Base-by-base conservation (phyloP, 805 yeast species). In the Candida wancherniae region DNA sequence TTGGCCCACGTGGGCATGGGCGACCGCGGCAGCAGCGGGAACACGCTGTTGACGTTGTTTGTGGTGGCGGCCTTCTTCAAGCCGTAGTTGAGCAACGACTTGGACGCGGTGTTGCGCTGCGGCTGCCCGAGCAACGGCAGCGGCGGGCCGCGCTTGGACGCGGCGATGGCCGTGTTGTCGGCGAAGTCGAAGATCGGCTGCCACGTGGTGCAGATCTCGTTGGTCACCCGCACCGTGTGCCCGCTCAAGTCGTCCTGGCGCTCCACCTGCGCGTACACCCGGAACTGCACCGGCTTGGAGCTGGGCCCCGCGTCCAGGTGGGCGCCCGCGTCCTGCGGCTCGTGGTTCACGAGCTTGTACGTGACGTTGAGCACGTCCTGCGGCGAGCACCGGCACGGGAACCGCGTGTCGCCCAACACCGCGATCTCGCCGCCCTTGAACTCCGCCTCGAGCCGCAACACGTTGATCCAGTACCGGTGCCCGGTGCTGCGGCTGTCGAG, bases 171-270 rank as follows among this genome's bases (percentile, higher is more conserved):
- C 9, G 19, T 6, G 6, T 8, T 7, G 13, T 7, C 31, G 6
- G 55, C 53, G 51, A 40, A 53, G 32, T 60, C 71, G 22, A 65
- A 44, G 25, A 46, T 44, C 3, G 73, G 71, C 7, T 59, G 37
- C 71, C 70, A 63, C 25, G 48, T 45, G 4, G 69, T 63, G 10
- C 53, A 40, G 16, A 65, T 61, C 13, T 39, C 39, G 35, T 48
- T 48, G 28, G 63, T 57, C 13, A 53, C 26, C 17, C 39, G 42
- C n/a, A 36, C 37, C 31, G 15, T 38, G 2, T 24, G 26, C 5
- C 34, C 36, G 6, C 29, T 21, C 2, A 10, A 27, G 2, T 29
- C 26, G 23, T 36, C 29, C 24, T 25, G 31, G 19, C 36, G 42
- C 32, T 51, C 53, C 9, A 59, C 50, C 26, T 48, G 55, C 17